Base-by-base conservation (phyloP, 768 basidiomycete genomes). In the Calocera viscosa region DNA sequence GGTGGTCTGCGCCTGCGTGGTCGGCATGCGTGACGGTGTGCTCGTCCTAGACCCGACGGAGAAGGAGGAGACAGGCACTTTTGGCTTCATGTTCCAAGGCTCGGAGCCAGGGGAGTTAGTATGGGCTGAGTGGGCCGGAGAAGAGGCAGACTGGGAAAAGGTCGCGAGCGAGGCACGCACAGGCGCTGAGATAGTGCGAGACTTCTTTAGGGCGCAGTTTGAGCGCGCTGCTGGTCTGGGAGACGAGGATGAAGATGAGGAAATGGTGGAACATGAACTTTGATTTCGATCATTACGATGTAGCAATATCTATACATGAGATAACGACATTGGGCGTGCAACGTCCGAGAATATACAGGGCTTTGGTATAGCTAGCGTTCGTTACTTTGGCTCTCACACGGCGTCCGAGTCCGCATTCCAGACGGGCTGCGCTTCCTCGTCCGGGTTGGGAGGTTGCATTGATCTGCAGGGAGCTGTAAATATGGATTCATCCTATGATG, bases 241-340 rank as follows among this genome's bases (percentile, higher is more conserved):
- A 47, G 19, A 47, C 8, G 43, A 47, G 43, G 43, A 47, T 19
- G 43, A n/a, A n/a, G n/a, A 47, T 7, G 35, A 38, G 35, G 35
- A 38, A 14, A 47, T 24, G 43, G 43, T 47, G 43, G 16, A 47
- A 3, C 7, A 24, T 19, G 24, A 24, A 19, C 30, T 32, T 60
- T 60, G 24, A 16, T 26, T 11, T 11, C 10, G 30, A 26, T 60
- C 24, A 60, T 60, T 60, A 60, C 7, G 26, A 60, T 60, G 53
- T 60, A 60, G 53, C 53, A 19, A 26, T 60, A 60, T 60, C 53
- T 60, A 60, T 22, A 60, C 53, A 60, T 11, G 5, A 60, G 53
- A 60, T 60, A 32, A 60, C 30, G 30, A 22, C 30, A 60, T 32
- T 60, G 53, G n/a, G 53, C 53, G 11, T 22, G 53, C 53, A 60